Evolutionary conservation across 129 eudicot species (phyloP), one percentile per base, ranked within the genome.

Genomic region (Centaurea solstitialis): DNA sequence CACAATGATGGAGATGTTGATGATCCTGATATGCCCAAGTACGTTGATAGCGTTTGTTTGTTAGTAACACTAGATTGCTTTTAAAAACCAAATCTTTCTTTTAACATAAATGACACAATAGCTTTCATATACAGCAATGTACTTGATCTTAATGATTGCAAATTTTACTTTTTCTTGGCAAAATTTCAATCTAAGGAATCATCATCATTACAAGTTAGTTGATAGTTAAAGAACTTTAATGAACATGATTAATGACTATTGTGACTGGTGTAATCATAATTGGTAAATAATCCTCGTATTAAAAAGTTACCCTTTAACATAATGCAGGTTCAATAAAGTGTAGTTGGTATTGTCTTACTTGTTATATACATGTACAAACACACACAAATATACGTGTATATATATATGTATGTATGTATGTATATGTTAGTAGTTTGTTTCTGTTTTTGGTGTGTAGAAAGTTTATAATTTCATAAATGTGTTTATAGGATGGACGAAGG

Each of bases 1-100:
- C 79, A 76, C 33, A 45, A 83, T 43, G 94, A 90, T 80, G 97
- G 90, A 72, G 97, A 90, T 47, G 69, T 85, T 68, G 94, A 89
- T 73, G 98, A 92, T 87, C 98, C 98, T 38, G 97, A 94, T 87
- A 80, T 94, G 80, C 98, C 97, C 64, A 94, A 85, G 98, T 93
- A 91, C 65, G 93, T 84, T 17, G n/a, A 62, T 73, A 24, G 38
- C 17, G 3, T 79, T 72, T 20, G 28, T 64, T 43, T 11, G 65
- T 43, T 64, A 26, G 37, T 76, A 30, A 8, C 59, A 1, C 11
- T 76, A 69, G 72, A 61, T 69, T 74, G 77, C 15, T 38, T 76
- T 18, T 47, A 33, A 50, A 75, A 15, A 70, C 41, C 74, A 43
- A 35, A 68, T 38, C 66, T 38, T 37, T 12, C 17, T 12, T 12